A percentile compares a stretch with the other conserved stretches of the same genome.
Conservation (phyloP, 2,329 filamentous ascomycete species). For the Colletotrichum kahawae region DNA sequence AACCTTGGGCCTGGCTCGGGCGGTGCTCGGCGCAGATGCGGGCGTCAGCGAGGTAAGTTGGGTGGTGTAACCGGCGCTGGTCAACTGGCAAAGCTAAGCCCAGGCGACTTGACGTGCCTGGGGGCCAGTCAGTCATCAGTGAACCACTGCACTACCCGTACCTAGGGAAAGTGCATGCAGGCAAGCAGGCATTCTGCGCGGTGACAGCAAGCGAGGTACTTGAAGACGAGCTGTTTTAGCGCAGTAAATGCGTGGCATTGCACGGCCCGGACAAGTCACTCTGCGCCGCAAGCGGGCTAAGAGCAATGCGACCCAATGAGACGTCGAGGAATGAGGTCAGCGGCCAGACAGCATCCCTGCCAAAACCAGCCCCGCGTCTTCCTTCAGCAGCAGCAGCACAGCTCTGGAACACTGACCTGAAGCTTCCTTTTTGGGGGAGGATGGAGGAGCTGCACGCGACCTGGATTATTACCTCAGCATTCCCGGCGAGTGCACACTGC, state of each 20-base stretch:
- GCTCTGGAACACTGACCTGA: neutral
- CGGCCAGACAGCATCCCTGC: neutral
- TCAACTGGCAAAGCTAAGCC: neutral
- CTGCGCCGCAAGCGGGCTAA: slow-evolving; percentile 12
- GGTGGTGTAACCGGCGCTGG: neutral
- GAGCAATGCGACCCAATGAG: slow-evolving; percentile 10
- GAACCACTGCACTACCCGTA: neutral
- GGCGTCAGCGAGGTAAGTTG: slow-evolving; percentile 6
- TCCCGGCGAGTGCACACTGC: neutral
- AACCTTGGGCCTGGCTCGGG: slow-evolving; percentile 9
- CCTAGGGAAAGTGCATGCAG: neutral
- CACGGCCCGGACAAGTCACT: neutral
- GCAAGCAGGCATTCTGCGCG: neutral
- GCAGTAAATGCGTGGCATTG: neutral
- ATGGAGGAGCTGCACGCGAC: neutral
- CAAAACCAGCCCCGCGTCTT: slow-evolving; percentile 11
- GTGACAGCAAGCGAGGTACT: neutral
- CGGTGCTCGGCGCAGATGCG: slow-evolving; percentile 16
- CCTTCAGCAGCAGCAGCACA: neutral
- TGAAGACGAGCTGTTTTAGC: neutral
- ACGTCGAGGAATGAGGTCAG: slow-evolving; percentile 11
- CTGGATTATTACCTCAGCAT: neutral
- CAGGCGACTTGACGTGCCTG: neutral
- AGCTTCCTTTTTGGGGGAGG: neutral
- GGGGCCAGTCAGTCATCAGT: neutral